Evolutionary conservation across 2,329 filamentous ascomycete species (phyloP), one percentile per base, ranked within the genome.

Genomic region (Seiridium unicorne): DNA sequence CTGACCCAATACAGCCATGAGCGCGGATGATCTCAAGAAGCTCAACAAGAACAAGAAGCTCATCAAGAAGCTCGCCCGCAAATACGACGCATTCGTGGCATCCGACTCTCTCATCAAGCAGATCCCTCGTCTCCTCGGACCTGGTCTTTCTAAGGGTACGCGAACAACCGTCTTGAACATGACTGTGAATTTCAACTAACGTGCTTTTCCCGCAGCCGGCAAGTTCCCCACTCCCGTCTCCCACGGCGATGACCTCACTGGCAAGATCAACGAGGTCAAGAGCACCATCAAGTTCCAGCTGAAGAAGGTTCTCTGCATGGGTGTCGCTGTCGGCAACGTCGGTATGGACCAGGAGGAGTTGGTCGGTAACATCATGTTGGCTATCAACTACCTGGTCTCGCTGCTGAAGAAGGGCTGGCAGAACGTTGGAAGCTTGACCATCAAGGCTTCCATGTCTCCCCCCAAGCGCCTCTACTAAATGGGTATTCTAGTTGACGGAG

Each of bases 281-380:
- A 97, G 92, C 74, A 99, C 95, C 82, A 98, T 99, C 90, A 99
- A 99, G 90, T 99, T 99, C 91, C 93, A 99, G 89, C 88, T 99
- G 77, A 99, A 99, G 92, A 99, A 99, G 92, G 95, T 99, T 80
- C 88, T 99, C 73, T 99, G 95, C 88, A 93, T 99, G 89, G 95
- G 94, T 90, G 94, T 98, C 79, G 95, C 95, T 73, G 92, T 99
- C 76, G 95, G 95, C 78, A 97, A 99, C 83, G 95, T 99, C 74
- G 93, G 89, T 74, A 99, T 99, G 95, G 90, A 87, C 69, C 84
- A 92, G 84, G 95, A 99, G 77, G 92, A 97, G 86, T 85, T 99
- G 71, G 89, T 99, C 72, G 91, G 87, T 78, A 99, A 99, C 90
- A 93, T 98, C 84, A 99, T 99, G 95, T 84, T 99, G 84, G 88